phyloP scores from a whole-genome alignment of 2,329 filamentous ascomycete species.

The Fusarium tupiense region DNA sequence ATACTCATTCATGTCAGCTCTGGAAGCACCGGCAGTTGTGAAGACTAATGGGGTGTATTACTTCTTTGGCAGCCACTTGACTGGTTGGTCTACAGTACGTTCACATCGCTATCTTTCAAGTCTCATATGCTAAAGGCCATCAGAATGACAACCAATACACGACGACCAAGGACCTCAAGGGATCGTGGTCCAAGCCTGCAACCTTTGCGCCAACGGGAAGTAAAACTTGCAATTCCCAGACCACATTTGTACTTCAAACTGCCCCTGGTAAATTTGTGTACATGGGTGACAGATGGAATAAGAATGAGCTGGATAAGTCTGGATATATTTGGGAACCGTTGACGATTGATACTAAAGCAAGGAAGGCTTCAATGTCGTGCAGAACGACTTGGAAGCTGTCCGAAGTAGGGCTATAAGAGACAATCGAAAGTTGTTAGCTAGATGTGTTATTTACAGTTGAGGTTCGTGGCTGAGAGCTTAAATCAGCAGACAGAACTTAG shows the following conservation, averaged over 20 bases:
- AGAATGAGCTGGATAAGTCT: not conserved
- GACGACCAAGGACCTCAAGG: not conserved
- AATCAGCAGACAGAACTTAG: no score
- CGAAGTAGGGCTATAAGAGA: not conserved
- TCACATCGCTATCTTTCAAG: accelerated
- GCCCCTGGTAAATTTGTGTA: not conserved
- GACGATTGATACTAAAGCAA: not conserved
- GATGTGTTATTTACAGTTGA: no score
- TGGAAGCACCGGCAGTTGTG: not conserved
- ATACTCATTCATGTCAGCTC: not conserved
- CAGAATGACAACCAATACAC: not conserved
- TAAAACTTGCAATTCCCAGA: not conserved
- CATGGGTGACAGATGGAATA: not conserved
- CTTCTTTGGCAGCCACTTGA: not conserved
- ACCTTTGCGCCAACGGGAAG: not conserved
- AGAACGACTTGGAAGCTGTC: not conserved
- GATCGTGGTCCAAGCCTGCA: not conserved
- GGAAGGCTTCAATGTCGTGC: not conserved
- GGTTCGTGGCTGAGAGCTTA: no score
- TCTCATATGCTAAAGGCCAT: not conserved
- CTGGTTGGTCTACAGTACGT: not conserved
- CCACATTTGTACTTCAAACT: not conserved
- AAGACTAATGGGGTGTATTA: not conserved
- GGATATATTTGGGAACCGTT: not conserved
- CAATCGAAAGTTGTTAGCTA: no score